Evolutionary conservation across 2,329 filamentous ascomycete species (phyloP).

Genomic region (Knoxdaviesia proteae): DNA sequence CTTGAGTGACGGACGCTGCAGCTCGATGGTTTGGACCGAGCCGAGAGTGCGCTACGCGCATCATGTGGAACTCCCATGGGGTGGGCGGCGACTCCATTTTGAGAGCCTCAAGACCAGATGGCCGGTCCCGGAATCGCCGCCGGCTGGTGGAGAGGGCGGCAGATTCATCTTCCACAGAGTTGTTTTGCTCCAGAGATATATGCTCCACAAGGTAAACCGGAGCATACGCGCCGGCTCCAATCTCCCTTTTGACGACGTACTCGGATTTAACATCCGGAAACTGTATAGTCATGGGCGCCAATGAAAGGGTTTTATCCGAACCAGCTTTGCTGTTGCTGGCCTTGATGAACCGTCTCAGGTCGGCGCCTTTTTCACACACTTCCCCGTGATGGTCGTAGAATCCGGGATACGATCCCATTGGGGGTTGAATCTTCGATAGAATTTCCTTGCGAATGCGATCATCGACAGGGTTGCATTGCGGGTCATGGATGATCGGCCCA

Average conservation of each 20-base stretch:
- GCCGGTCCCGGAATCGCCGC: slow-evolving; percentile 34
- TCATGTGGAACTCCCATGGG: slow-evolving; percentile 93
- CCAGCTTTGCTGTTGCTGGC: slow-evolving; percentile 10
- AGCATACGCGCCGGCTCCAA: slow-evolving; percentile 85
- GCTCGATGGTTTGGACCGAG: slow-evolving; percentile 52
- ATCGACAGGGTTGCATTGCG: slow-evolving; percentile 77
- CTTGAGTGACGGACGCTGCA: slow-evolving; percentile 57
- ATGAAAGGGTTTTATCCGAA: too few relatives aligned
- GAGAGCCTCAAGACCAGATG: slow-evolving; percentile 54
- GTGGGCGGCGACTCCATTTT: slow-evolving; percentile 86
- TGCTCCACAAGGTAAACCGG: slow-evolving; percentile 85
- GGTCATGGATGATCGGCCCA: slow-evolving; percentile 60
- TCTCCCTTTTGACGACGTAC: slow-evolving; percentile 66
- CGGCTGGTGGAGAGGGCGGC: slow-evolving; percentile 33
- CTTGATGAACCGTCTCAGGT: slow-evolving; percentile 70
- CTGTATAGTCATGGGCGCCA: too few relatives aligned
- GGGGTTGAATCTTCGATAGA: slow-evolving; percentile 50
- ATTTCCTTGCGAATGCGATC: slow-evolving; percentile 55
- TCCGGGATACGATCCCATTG: slow-evolving; percentile 53
- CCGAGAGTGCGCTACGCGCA: slow-evolving; percentile 60
- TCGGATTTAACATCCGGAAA: slow-evolving; percentile 40
- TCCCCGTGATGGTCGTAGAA: slow-evolving; percentile 54
- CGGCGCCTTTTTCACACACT: slow-evolving; percentile 43
- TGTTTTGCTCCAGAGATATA: slow-evolving; percentile 27
- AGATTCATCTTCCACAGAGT: slow-evolving; percentile 22